Conservation (phyloP, 495 filamentous ascomycete genomes). For the Tuber microsphaerosporum region DNA sequence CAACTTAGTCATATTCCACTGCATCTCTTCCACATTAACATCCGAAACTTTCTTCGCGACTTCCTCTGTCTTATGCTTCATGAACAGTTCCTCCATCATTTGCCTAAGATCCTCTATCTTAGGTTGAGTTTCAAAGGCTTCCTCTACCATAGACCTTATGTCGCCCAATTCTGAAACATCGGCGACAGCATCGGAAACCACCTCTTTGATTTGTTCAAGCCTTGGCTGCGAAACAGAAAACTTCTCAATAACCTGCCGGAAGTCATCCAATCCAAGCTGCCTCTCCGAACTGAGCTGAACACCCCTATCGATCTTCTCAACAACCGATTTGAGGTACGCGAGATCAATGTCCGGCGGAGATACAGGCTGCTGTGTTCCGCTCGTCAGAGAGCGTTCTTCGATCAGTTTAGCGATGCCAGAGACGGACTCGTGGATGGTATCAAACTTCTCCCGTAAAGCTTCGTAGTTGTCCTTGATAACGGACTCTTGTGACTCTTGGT, state of each 20-base stretch:
- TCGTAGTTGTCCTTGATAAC: constrained; percentile 23
- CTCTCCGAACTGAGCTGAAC: constrained; percentile 25
- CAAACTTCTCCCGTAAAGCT: constrained; percentile 18
- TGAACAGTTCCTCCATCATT: constrained; percentile 36
- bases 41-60: constrained; percentile 21
- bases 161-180: constrained; percentile 24
- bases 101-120: constrained; percentile 34
- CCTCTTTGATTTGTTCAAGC: constrained; percentile 29
- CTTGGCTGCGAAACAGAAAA: constrained; percentile 30
- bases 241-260: constrained; percentile 19
- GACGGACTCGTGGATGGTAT: constrained; percentile 19
- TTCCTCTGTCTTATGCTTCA: constrained; percentile 35
- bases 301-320: constrained; percentile 29
- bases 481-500: constrained; percentile 30
- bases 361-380: constrained; percentile 23
- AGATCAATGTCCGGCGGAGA: constrained; percentile 30
- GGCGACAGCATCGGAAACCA: constrained; percentile 19
- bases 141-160: constrained; percentile 24
- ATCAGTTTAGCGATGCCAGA: constrained; percentile 21
- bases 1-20: constrained; percentile 25
- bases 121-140: constrained; percentile 29
- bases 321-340: constrained; percentile 19
- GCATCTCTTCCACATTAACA: constrained; percentile 30
- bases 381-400: constrained; percentile 21
- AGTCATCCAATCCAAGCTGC: constrained; percentile 33